Evolutionary conservation across 495 filamentous ascomycete species (phyloP).

Genomic region (Wilcoxina mikolae): DNA sequence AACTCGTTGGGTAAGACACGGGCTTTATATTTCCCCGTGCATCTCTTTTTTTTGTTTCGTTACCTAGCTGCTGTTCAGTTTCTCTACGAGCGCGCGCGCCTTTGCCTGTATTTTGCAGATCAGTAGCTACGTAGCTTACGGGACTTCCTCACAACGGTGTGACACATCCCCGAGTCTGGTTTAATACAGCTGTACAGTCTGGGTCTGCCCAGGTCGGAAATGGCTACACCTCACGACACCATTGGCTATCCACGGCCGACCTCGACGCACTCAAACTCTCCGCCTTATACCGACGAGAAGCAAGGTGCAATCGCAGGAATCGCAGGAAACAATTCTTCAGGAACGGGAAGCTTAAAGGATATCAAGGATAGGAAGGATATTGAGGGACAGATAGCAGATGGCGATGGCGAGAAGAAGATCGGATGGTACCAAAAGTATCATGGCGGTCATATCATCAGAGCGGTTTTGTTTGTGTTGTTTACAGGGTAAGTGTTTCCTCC

Average conservation of each 20-base stretch:
- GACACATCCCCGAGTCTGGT: neutral
- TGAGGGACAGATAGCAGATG: neutral
- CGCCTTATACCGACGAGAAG: neutral
- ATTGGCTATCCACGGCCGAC: neutral
- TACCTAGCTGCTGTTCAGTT: neutral
- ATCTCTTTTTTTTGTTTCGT: neutral
- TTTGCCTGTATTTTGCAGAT: neutral
- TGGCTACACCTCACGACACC: neutral
- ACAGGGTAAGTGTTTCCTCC: slow-evolving; percentile 17
- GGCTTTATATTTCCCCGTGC: neutral
- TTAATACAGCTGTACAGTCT: neutral
- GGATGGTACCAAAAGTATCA: slow-evolving; percentile 4
- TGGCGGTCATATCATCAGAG: slow-evolving; percentile 13
- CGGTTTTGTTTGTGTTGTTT: slow-evolving; percentile 16
- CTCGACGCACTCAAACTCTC: neutral
- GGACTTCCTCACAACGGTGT: neutral
- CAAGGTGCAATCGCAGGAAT: neutral
- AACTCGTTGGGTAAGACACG: neutral
- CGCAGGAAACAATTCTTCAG: neutral
- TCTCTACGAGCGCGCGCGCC: neutral
- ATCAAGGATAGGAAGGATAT: neutral
- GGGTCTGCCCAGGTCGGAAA: neutral
- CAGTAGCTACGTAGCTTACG: neutral
- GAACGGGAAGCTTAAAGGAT: neutral
- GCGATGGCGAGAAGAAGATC: neutral